Evolutionary conservation across 495 filamentous ascomycete species (phyloP), one percentile per base, ranked within the genome.

Genomic region (Xeromyces bisporus): DNA sequence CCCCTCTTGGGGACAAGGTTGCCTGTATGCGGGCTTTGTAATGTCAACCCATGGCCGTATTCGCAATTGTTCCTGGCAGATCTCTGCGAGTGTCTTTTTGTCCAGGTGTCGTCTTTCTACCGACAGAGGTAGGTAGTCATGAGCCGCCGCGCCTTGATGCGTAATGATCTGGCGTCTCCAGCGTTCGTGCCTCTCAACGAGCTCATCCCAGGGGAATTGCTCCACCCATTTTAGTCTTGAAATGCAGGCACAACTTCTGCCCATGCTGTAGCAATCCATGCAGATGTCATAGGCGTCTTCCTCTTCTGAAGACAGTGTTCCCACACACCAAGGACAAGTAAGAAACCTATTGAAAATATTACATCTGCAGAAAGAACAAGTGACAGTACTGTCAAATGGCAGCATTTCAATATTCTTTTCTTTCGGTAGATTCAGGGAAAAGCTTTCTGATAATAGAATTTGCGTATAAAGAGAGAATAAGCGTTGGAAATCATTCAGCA

Each of bases 311-410:
- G 62, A 56, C 24, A 65, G 48, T 10, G 62, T 57, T 20, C 53
- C 38, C 17, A 77, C 64, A 46, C 89, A 96, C 23, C 66, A 67
- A 21, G 78, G 75, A 51, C 89, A 97, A 3, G 85, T 91, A 18
- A 97, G 58, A 44, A 96, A 97, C 5, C 87, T 74, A 50, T 97
- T 97, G 64, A 94, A 94, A 29, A 97, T 89, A 42, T 94, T 94
- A 33, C 82, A 81, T 11, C 89, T 66, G 51, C 89, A 97, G 51
- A 92, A 97, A 7, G 87, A 85, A 52, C 89, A 97, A 7, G 83
- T 91, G 14, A 97, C 73, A 43, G 82, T 84, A 33, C 83, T 77
- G 43, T 94, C 84, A 41, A 75, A 93, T 9, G 69, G 58, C 10
- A 87, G 47, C 35, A 66, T 77, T 42, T 93, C 77, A 9, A 80